A percentile compares a stretch with the other conserved stretches of the same genome.
Evolutionary conservation across 257 asterid species (phyloP).

Genomic region (Salvia splendens): DNA sequence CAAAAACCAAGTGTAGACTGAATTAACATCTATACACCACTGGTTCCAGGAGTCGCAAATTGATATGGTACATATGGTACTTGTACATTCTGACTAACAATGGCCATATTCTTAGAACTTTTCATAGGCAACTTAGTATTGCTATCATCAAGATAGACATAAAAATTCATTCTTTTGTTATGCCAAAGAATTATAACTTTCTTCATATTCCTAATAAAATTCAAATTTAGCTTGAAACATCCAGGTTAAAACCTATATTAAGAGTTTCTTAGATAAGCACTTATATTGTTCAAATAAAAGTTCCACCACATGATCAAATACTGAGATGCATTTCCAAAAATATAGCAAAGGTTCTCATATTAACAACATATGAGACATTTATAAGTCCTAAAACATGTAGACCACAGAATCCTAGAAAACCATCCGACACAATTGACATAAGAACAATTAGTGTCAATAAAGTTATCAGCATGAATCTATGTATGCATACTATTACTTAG

Average conservation of each 20-base stretch:
- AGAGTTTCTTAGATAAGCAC: not conserved
- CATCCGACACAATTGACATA: constrained; percentile 1
- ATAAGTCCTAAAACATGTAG: constrained; percentile 6
- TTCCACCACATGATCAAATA: not conserved
- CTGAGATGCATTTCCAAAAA: constrained; percentile 3
- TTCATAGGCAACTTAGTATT: not conserved
- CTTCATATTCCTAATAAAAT: constrained; percentile 3
- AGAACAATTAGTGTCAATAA: not conserved
- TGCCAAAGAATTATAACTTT: not conserved
- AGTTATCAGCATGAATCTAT: not conserved
- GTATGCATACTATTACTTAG: not conserved
- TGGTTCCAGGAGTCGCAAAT: not conserved
- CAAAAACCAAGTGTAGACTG: not conserved
- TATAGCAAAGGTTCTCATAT: not conserved
- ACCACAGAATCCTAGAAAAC: constrained; percentile 7
- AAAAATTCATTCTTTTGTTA: not conserved
- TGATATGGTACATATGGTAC: no score
- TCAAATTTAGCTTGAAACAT: not conserved
- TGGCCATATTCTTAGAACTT: not conserved
- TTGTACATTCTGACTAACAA: not conserved
- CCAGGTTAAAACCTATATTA: not conserved
- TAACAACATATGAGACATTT: not conserved
- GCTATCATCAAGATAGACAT: constrained; percentile 1
- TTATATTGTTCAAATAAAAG: not conserved
- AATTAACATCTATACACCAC: constrained; percentile 11